Percentiles rank a stretch among this genome's conserved stretches.
These are phyloP conservation scores for Castanea mollissima DNA, from an alignment of 306 rosid species.

Conservation along the genomic window DNA sequence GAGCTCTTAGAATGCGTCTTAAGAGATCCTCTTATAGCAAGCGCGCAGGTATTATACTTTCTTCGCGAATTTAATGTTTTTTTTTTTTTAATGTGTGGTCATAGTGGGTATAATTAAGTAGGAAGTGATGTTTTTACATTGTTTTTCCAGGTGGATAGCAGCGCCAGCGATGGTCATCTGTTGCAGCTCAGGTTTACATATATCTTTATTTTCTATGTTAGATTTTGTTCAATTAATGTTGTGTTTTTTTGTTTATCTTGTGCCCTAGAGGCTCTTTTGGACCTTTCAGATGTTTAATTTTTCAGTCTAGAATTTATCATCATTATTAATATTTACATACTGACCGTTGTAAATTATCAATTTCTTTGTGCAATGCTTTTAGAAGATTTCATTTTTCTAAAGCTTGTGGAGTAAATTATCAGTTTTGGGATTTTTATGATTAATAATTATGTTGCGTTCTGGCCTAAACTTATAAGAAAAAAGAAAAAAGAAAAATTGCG, in stretches of 20 bases:
- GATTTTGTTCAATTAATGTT: slow-evolving; percentile 3
- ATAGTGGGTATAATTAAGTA: slow-evolving; percentile 5
- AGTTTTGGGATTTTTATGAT: background rate
- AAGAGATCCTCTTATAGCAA: slow-evolving; percentile 72
- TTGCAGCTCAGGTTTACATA: slow-evolving; percentile 84
- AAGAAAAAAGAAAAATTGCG: background rate
- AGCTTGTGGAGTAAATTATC: background rate
- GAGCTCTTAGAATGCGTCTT: slow-evolving; percentile 81
- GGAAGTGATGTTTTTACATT: slow-evolving; percentile 15
- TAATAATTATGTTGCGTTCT: background rate
- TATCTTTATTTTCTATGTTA: background rate
- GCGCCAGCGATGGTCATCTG: slow-evolving; percentile 76
- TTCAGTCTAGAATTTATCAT: background rate
- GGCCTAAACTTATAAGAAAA: no score
- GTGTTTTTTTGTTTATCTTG: slow-evolving; percentile 8
- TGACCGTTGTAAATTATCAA: background rate
- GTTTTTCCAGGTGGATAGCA: slow-evolving; percentile 62
- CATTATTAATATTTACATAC: background rate
- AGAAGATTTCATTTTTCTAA: background rate
- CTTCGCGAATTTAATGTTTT: background rate
- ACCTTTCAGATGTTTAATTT: background rate
- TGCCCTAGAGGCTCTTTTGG: background rate
- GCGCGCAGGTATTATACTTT: slow-evolving; percentile 48
- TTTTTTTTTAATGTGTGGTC: slow-evolving; percentile 1
- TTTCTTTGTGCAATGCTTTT: background rate